Base-by-base conservation (phyloP, 108 stramenopile genomes). In the Epipyxis sp. region DNA sequence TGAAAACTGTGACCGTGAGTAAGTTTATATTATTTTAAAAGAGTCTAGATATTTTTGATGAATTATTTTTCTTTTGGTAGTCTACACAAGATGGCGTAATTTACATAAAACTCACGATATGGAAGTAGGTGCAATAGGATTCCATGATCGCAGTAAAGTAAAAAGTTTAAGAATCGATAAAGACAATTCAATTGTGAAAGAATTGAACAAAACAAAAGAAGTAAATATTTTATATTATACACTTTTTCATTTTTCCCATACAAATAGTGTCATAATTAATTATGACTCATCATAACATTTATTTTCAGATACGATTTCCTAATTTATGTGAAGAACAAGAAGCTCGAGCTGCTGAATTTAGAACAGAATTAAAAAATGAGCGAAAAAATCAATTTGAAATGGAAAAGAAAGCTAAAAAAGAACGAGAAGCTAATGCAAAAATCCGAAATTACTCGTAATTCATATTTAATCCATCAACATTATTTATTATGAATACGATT, bases 71-170 rank as follows among this genome's bases (percentile, higher is more conserved):
- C 25, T 25, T 10, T 65, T 6, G 3, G 20, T 65, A 65, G 89
- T 89, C 13, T 90, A 88, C 67, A 90, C 90, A 30, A 71, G 82
- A 10, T 89, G 88, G 88, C 74, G 59, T 37, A 90, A 90, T 67
- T 61, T 90, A 42, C 80, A 86, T 41, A 90, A 90, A 82, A 68
- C 81, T n/a, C 42, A 68, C 6, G 13, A 50, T 1, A 88, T 89
- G 85, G 89, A 86, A 27, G 86, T 72, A 0, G 90, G 90, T 13
- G 81, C 86, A 74, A 86, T 90, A 0, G 89, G 89, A 6, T 90
- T 87, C 57, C 83, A 90, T 46, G 86, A 90, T 44, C 44, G 40
- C 6, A 80, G 76, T 74, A 84, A 79, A 50, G 86, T 86, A 40
- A 80, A 69, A 72, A 83, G 71, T 77, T 0, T 81, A 27, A 69